Evolutionary conservation across 75 land plant genomes (phyloP), one percentile per base, ranked within the genome.

Genomic region (Cupressus sempervirens): DNA sequence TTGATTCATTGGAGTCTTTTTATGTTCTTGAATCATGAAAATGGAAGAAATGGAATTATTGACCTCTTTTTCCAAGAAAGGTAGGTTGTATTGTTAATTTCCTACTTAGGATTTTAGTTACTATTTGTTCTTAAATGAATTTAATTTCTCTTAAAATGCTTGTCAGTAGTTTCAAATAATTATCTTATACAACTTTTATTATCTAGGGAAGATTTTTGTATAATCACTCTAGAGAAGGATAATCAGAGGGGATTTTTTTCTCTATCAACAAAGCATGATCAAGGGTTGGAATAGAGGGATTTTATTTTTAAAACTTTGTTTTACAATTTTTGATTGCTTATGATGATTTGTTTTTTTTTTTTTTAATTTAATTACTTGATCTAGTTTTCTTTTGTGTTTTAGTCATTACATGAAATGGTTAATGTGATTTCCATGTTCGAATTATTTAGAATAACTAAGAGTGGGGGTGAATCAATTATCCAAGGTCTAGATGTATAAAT

Each of bases 1-100:
- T 86, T 98, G 62, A 98, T 98, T 98, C 99, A 98, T 81, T 98
- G 99, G 99, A 93, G 96, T 79, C 94, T 98, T 38, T 98, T 98
- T 84, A 94, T 98, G 50, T 98, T 93, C 88, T 98, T 98, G 88
- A 98, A 98, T 86, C 94, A 93, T 88, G 99, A 98, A 75, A 98
- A 96, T 93, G 99, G 99, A 20, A 91, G 98, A 85, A 96, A 96
- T 85, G 93, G 91, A 40, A 96, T 98, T 80, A 96, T 98, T 76
- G 99, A 98, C 67, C 87, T 96, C 77, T 98, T 98, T 84, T 94
- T 94, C 85, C 98, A 96, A 76, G 99, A 97, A 84, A 97, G 95
- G 99, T 97, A 84, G 41, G 89, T 41, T 2, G 14, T 18, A 34
- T 4, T 83, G 14, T 58, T 26, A 45, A n/a, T n/a, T 36, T 80